A percentile compares a stretch with the other conserved stretches of the same genome.
Evolutionary conservation across 306 rosid genomes (phyloP).

Genomic region (Citrullus colocynthis): DNA sequence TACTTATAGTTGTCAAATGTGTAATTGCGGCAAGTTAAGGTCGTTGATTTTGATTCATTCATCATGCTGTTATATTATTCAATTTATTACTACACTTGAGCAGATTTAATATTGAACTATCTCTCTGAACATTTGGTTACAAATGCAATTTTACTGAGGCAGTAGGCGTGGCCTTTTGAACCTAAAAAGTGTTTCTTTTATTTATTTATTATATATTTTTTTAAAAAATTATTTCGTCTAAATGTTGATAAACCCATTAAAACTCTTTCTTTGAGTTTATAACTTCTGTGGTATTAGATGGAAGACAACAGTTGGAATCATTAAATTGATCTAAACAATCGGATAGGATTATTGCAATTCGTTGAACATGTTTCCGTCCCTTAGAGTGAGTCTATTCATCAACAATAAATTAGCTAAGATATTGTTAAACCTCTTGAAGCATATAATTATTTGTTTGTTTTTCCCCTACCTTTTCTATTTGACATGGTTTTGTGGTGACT

Average conservation of each 20-base stretch:
- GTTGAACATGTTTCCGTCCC: neutral
- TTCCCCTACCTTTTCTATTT: neutral
- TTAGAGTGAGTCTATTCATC: neutral
- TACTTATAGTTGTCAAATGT: neutral
- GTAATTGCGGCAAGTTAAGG: neutral
- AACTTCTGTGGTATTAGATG: neutral
- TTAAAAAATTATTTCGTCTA: neutral
- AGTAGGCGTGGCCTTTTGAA: neutral
- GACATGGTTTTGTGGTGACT: neutral
- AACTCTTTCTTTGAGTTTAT: neutral
- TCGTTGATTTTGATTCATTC: neutral
- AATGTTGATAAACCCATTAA: neutral
- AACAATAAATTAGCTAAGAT: neutral
- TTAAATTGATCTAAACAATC: neutral
- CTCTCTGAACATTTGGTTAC: neutral
- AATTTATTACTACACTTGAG: neutral
- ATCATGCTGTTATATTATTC: neutral
- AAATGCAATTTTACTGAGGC: neutral
- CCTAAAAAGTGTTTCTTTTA: neutral
- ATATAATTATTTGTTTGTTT: neutral
- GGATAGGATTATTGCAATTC: neutral
- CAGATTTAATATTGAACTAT: neutral
- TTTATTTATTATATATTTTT: neutral
- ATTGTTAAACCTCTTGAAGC: neutral
- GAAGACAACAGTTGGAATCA: neutral